Percentiles rank a stretch among this genome's conserved stretches.
These are phyloP conservation scores for Trichocladium antarcticum DNA, from an alignment of 495 filamentous ascomycete species.

Conservation along the genomic window DNA sequence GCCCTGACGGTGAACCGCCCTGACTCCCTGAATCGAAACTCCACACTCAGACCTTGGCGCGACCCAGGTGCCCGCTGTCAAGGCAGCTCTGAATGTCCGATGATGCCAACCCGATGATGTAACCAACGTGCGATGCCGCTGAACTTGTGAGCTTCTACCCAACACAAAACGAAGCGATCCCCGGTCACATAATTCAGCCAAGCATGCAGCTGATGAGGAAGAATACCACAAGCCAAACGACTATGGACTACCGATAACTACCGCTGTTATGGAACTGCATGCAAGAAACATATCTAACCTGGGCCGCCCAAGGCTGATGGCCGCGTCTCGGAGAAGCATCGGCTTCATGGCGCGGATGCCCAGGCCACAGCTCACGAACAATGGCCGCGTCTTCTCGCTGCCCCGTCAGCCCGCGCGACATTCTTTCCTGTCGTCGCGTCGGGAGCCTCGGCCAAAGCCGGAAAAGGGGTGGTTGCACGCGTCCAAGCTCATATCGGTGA, in stretches of 20 bases:
- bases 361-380: background rate
- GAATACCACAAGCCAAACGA: background rate
- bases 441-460: constrained; percentile 7
- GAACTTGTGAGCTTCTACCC: no score
- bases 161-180: no score
- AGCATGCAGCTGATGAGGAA: background rate
- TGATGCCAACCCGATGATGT: constrained; percentile 3
- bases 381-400: background rate
- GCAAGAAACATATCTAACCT: background rate
- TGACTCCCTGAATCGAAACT: background rate
- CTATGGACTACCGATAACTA: background rate
- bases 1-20: no score
- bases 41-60: background rate
- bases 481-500: constrained; percentile 16
- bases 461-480: no score
- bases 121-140: background rate
- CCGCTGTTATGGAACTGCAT: background rate
- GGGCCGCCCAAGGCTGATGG: background rate
- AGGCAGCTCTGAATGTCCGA: background rate
- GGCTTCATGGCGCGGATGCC: background rate
- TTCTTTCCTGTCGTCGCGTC: constrained; percentile 7
- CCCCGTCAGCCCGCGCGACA: background rate
- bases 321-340: background rate
- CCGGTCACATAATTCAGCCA: no score
- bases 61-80: background rate